phyloP scores from a whole-genome alignment of 805 yeast species.

The Danielia oregonensis region DNA sequence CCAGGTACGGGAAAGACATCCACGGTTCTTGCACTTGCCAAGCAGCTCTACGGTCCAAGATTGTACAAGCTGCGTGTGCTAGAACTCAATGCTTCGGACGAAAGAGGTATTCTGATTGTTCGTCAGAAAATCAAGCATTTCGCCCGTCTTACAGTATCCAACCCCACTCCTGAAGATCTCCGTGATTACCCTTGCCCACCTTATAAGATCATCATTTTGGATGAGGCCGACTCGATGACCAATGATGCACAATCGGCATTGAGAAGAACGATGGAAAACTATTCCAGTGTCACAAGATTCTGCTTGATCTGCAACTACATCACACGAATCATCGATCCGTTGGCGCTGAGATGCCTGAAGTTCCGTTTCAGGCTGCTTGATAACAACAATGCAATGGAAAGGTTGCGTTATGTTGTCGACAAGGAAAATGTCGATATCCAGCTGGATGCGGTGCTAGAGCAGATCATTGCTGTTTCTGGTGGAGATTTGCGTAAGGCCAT shows the following conservation, averaged over 20 bases:
- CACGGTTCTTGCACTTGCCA: slow-evolving; percentile 78
- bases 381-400: slow-evolving; percentile 59
- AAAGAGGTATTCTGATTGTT: slow-evolving; percentile 84
- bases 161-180: slow-evolving; percentile 66
- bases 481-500: slow-evolving; percentile 96
- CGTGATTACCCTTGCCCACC: slow-evolving; percentile 93
- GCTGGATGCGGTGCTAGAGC: slow-evolving; percentile 53
- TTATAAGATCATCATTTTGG: slow-evolving; percentile 85
- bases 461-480: slow-evolving; percentile 65
- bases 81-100: slow-evolving; percentile 87
- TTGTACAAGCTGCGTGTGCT: slow-evolving; percentile 67
- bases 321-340: slow-evolving; percentile 93
- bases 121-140: slow-evolving; percentile 81
- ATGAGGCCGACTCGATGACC: slow-evolving; percentile 98
- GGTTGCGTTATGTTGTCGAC: slow-evolving; percentile 61
- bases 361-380: slow-evolving; percentile 84
- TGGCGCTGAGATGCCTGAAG: slow-evolving; percentile 94
- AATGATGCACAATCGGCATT: slow-evolving; percentile 94
- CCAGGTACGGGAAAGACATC: slow-evolving; percentile 95
- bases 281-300: slow-evolving; percentile 83
- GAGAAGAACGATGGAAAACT: slow-evolving; percentile 90
- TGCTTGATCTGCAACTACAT: slow-evolving; percentile 95
- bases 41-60: slow-evolving; percentile 69
- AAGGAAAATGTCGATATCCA: slow-evolving; percentile 26
- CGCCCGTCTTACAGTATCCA: slow-evolving; percentile 81